Percentiles rank a stretch among this genome's conserved stretches.
Conservation (phyloP, 495 filamentous ascomycete genomes). For the Trichoderma virens region DNA sequence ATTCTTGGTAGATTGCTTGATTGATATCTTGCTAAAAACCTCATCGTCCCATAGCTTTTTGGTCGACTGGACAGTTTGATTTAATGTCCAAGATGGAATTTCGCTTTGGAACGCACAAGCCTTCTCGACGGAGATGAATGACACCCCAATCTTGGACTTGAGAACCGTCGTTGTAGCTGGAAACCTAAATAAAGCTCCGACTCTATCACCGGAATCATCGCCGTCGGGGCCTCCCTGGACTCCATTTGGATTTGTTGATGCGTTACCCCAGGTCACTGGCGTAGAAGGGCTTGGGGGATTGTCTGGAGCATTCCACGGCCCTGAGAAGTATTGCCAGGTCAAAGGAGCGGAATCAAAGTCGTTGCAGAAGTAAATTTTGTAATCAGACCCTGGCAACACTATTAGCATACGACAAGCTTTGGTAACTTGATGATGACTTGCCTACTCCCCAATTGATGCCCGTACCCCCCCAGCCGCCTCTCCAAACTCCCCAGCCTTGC, state of each 20-base stretch:
- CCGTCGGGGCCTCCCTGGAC: neutral
- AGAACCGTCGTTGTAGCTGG: conserved; percentile 27
- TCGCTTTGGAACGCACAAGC: conserved; percentile 53
- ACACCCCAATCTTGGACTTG: conserved; percentile 60
- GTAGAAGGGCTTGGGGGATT: conserved; percentile 16
- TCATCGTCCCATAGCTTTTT: conserved; percentile 50
- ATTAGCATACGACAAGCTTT: conserved; percentile 49
- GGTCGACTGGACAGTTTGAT: conserved; percentile 39
- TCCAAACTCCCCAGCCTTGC: conserved; percentile 1
- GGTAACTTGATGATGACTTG: conserved; percentile 6
- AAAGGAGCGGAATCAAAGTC: conserved; percentile 43
- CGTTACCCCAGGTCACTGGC: conserved; percentile 19
- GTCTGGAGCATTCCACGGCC: conserved; percentile 20
- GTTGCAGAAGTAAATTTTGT: conserved; percentile 62
- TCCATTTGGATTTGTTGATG: neutral
- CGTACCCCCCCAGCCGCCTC: conserved; percentile 1
- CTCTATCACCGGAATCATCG: conserved; percentile 13
- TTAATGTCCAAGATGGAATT: conserved; percentile 42
- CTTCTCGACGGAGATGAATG: conserved; percentile 54
- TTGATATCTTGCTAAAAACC: conserved; percentile 56
- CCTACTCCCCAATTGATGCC: conserved; percentile 4
- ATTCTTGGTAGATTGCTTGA: conserved; percentile 41
- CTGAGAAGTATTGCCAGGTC: conserved; percentile 39
- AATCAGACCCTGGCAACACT: conserved; percentile 57
- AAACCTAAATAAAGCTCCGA: conserved; percentile 40